Evolutionary conservation across 139 green algal species (phyloP), one percentile per base, ranked within the genome.

Genomic region (Chlorella sp.): DNA sequence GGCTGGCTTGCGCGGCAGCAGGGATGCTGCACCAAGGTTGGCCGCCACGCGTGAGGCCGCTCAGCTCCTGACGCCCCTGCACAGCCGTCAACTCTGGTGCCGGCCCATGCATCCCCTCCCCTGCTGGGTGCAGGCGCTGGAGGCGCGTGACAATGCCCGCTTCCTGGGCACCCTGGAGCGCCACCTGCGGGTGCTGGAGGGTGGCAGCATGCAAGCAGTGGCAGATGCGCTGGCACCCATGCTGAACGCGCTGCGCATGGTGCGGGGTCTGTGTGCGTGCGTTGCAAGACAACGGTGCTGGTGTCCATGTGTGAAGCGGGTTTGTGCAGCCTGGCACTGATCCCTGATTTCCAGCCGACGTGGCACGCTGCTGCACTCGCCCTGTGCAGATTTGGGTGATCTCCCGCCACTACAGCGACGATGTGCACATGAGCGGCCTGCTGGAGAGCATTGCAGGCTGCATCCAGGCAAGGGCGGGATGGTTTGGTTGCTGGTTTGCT

Each of bases 121-220:
- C 11, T 11, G 51, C 51, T 60, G 51, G 51, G 51, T 60, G 51
- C 51, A 60, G 51, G 26, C 51, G 16, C 34, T 84, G 86, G 95
- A 98, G 86, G 91, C 95, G 8, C 88, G 93, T 22, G 96, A 98
- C 90, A 98, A 98, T 73, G 90, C 97, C 68, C 98, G 98, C 91
- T 98, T 98, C 84, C 88, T 98, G 8, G 92, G 91, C 70, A 98
- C 95, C 1, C 85, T 98, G 43, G 96, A 98, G 88, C 91, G 95
- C 13, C 96, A 98, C 91, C 97, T 98, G 86, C 93, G 95, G 20
- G 91, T 88, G 68, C 90, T 98, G 30, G 88, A 85, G 22, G 85
- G 58, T 44, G 93, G 93, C 1, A 88, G 91, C 5, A 84, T 97
- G 68, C 58, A 51, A 40, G 87, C 81, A 36, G 94, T 98, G 51